A percentile compares a stretch with the other conserved stretches of the same genome.
Evolutionary conservation across 2,329 filamentous ascomycete species (phyloP).

Genomic region (Ophiostoma perfectum): DNA sequence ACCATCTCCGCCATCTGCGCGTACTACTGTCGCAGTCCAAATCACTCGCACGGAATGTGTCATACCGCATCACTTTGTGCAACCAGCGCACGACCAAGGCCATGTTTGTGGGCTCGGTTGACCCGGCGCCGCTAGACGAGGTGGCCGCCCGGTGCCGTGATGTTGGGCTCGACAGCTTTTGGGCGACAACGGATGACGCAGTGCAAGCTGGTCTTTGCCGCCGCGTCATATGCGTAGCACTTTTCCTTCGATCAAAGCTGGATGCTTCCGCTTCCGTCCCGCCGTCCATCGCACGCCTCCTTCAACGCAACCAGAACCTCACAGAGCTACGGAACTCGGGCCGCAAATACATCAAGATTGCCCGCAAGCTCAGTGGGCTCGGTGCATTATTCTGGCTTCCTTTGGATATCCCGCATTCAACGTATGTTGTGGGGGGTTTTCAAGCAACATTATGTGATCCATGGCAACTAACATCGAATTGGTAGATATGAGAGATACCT

Average conservation of each 20-base stretch:
- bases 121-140: constrained; percentile 23
- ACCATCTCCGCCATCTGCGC: constrained; percentile 10
- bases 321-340: constrained; percentile 33
- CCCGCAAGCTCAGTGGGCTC: constrained; percentile 30
- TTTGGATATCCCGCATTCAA: constrained; percentile 32
- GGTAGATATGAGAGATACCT: constrained; percentile 35
- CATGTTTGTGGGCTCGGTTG: constrained; percentile 27
- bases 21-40: constrained; percentile 31
- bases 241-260: constrained; percentile 33
- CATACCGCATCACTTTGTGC: constrained; percentile 32
- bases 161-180: constrained; percentile 29
- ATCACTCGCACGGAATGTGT: constrained; percentile 30
- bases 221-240: constrained; percentile 31
- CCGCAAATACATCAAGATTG: constrained; percentile 36
- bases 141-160: constrained; percentile 21
- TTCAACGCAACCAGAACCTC: constrained; percentile 27
- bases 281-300: constrained; percentile 25
- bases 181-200: constrained; percentile 23
- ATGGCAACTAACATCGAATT: not conserved
- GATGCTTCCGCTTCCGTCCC: constrained; percentile 27
- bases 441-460: not conserved
- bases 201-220: constrained; percentile 30
- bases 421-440: constrained; percentile 26
- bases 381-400: constrained; percentile 35
- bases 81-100: constrained; percentile 34